phyloP scores from a whole-genome alignment of 805 yeast species.

The Barnettozyma pratensis region DNA sequence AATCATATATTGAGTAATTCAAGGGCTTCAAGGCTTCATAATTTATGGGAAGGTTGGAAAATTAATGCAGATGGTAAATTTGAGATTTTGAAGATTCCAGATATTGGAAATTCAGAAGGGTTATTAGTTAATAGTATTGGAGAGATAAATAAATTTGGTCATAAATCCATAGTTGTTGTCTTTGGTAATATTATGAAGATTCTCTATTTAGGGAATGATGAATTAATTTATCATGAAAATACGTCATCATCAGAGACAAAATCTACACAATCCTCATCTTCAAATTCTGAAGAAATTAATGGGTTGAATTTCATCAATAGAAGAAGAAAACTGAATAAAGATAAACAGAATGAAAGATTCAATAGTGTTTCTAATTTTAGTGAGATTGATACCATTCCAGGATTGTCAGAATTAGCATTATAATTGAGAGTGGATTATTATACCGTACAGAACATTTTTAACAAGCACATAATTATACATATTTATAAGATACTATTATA shows the following conservation, averaged over 20 bases:
- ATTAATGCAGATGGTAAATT: conserved; percentile 64
- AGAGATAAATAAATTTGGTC: conserved; percentile 67
- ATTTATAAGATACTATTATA: too few species aligned
- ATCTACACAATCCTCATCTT: too few species aligned
- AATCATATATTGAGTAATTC: conserved; percentile 6
- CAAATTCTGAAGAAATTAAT: conserved; percentile 33
- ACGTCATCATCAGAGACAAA: neutral
- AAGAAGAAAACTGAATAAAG: conserved; percentile 28
- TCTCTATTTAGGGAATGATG: conserved; percentile 71
- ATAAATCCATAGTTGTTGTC: conserved; percentile 67
- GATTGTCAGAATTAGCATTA: conserved; percentile 17
- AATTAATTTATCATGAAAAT: conserved; percentile 55
- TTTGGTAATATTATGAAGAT: conserved; percentile 72
- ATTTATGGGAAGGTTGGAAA: conserved; percentile 80
- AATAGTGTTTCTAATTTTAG: conserved; percentile 16
- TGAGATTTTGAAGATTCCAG: conserved; percentile 53
- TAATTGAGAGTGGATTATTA: neutral
- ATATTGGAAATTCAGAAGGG: conserved; percentile 34
- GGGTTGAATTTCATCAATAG: conserved; percentile 50
- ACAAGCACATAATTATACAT: too few species aligned
- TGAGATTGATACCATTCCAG: conserved; percentile 20
- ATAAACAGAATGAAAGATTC: conserved; percentile 1
- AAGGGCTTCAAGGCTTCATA: conserved; percentile 31
- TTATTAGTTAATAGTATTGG: conserved; percentile 52
- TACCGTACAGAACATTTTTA: too few species aligned